Evolutionary conservation across 257 asterid species (phyloP).

Genomic region (Solanum infundibuliforme): DNA sequence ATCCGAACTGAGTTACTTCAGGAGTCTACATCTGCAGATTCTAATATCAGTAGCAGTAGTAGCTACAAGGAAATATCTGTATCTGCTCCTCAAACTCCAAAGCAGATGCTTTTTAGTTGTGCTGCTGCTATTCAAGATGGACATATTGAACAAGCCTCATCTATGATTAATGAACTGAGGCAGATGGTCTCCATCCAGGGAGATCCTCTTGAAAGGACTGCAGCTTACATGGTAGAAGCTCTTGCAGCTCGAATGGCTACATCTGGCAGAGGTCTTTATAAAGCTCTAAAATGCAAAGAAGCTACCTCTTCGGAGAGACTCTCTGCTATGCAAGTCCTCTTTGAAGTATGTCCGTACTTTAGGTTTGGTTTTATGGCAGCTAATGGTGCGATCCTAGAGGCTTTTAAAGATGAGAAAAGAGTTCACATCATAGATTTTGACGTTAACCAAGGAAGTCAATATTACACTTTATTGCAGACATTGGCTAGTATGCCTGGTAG

Average conservation of each 20-base stretch:
- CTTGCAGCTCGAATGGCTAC: constrained; percentile 76
- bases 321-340: constrained; percentile 93
- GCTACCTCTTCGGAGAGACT: constrained; percentile 67
- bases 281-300: constrained; percentile 71
- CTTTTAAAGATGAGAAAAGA: constrained; percentile 43
- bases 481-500: constrained; percentile 43
- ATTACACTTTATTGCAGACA: constrained; percentile 67
- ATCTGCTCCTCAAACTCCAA: constrained; percentile 30
- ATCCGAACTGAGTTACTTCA: constrained; percentile 12
- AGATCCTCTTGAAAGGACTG: constrained; percentile 74
- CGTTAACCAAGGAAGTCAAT: constrained; percentile 92
- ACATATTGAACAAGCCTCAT: constrained; percentile 34
- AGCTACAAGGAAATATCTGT: constrained; percentile 28
- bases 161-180: constrained; percentile 53
- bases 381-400: constrained; percentile 72
- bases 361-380: constrained; percentile 89
- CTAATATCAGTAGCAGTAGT: constrained; percentile 40
- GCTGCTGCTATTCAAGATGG: constrained; percentile 61
- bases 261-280: constrained; percentile 88
- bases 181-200: constrained; percentile 77
- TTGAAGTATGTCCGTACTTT: constrained; percentile 93
- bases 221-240: constrained; percentile 96
- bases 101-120: constrained; percentile 62
- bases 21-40: constrained; percentile 52
- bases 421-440: constrained; percentile 88